Base-by-base conservation (phyloP, 116 monocot genomes). In the Dioscorea cayenensis region DNA sequence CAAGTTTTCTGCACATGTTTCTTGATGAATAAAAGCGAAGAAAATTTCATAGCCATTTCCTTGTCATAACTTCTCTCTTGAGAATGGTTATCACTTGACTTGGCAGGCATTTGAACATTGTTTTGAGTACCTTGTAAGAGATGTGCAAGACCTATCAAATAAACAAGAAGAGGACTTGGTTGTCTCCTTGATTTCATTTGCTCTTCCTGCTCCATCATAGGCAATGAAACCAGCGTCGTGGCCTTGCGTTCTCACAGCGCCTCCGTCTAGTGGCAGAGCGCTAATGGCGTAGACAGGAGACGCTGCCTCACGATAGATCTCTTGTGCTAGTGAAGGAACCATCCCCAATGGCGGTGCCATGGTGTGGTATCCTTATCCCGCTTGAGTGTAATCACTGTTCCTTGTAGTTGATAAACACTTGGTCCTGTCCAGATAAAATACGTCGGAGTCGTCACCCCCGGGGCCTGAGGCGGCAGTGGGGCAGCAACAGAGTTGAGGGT, bases 361-460 rank as follows among this genome's bases (percentile, higher is more conserved):
- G 6, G 68, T 28, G 77, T 73, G 81, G 71, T 76, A 87, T 2
- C 49, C 71, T 64, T 63, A 77, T 16, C 74, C 66, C 14, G 36
- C 18, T 21, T 62, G 69, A 22, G 49, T 4, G 68, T 35, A 55
- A 36, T 28, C 14, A 36, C n/a, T 3, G 74, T 28, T 18, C 28
- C 51, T 55, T 1, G 4, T 19, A 1, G 18, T 0, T 77, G 67
- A n/a, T 74, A 80, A 43, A 71, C n/a, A 13, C 74, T 75, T 25
- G 27, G 72, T 12, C 63, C 67, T 8, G 74, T n/a, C 8, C 74
- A 67, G 71, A 88, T 75, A 16, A 82, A 48, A 65, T 78, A 85
- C 3, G 6, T 63, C 9, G 73, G 64, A 1, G 67, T 2, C 2
- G 51, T 38, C 2, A 28, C 63, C 61, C 29, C 13, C 63, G 48